A percentile compares a stretch with the other conserved stretches of the same genome.
These are phyloP conservation scores for Stereocaulon alpinum DNA, from an alignment of 495 filamentous ascomycete species.

Conservation along the genomic window DNA sequence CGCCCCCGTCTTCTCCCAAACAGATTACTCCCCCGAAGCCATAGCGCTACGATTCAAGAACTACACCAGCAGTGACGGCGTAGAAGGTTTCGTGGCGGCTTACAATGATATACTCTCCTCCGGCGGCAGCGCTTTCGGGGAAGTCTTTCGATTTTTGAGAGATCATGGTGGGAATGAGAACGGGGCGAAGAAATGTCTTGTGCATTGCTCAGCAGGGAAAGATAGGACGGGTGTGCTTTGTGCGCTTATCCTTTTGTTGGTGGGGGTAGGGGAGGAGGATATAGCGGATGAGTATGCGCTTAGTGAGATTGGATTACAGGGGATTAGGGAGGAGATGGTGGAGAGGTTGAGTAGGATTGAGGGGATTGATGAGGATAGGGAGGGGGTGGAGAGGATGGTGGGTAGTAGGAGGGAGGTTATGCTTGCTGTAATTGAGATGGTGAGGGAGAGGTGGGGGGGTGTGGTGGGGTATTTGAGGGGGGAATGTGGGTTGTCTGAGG, in stretches of 20 bases:
- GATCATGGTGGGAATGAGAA: no score
- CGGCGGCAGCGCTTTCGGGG: slow-evolving; percentile 2
- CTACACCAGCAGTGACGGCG: slow-evolving; percentile 36
- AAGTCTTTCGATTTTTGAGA: slow-evolving; percentile 38
- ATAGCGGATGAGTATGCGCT: slow-evolving; percentile 54
- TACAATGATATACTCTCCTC: slow-evolving; percentile 25
- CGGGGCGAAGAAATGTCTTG: slow-evolving; percentile 31
- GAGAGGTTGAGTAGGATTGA: slow-evolving; percentile 33
- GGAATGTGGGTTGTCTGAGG: neutral
- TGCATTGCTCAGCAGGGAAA: slow-evolving; percentile 55
- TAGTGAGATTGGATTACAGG: slow-evolving; percentile 43
- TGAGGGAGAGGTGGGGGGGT: slow-evolving; percentile 44
- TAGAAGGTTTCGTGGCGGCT: slow-evolving; percentile 43
- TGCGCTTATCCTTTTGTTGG: slow-evolving; percentile 48
- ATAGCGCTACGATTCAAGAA: slow-evolving; percentile 38
- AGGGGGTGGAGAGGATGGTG: slow-evolving; percentile 23
- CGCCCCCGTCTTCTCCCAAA: slow-evolving; percentile 47
- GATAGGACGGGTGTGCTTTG: slow-evolving; percentile 55
- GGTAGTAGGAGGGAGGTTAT: slow-evolving; percentile 41
- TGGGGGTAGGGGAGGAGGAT: slow-evolving; percentile 43
- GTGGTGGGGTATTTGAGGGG: slow-evolving; percentile 44
- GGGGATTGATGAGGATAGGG: slow-evolving; percentile 33
- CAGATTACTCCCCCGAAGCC: slow-evolving; percentile 45
- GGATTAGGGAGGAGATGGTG: slow-evolving; percentile 34
- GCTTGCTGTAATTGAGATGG: slow-evolving; percentile 39